phyloP scores from a whole-genome alignment of 768 basidiomycete species.

The Cystofilobasidium bisporidii region DNA sequence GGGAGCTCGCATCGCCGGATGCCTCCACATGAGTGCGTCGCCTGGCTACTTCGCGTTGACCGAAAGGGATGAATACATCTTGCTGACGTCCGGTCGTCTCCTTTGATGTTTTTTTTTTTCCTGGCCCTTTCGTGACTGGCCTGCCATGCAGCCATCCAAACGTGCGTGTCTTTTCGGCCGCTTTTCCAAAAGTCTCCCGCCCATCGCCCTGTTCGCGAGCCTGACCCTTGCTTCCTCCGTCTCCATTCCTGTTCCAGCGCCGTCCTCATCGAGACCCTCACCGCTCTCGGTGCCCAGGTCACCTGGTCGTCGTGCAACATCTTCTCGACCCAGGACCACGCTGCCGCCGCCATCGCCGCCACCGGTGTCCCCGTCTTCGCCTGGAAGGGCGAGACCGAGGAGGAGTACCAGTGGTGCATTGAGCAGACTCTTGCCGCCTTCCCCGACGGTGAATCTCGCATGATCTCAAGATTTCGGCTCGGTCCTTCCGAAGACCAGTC shows the following conservation, averaged over 20 bases:
- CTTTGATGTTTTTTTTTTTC: not conserved
- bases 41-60: no score
- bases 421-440: constrained; percentile 90
- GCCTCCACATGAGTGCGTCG: constrained; percentile 76
- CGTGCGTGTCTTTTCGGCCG: constrained; percentile 18
- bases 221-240: not conserved
- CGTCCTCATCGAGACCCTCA: constrained; percentile 95
- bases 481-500: no score
- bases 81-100: no score
- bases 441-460: constrained; percentile 47
- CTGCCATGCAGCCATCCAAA: constrained; percentile 20
- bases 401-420: constrained; percentile 97
- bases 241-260: constrained; percentile 45
- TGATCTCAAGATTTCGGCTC: no score
- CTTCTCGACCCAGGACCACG: constrained; percentile 99
- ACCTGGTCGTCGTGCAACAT: constrained; percentile 99
- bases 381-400: constrained; percentile 99
- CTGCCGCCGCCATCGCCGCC: constrained; percentile 93
- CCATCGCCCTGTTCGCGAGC: not conserved
- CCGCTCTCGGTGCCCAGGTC: constrained; percentile 89
- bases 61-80: no score
- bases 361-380: constrained; percentile 98
- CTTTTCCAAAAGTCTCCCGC: not conserved
- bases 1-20: constrained; percentile 92
- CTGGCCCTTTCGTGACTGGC: not conserved